Base-by-base conservation (phyloP, 176 grass and related monocot species). In the Canna indica region DNA sequence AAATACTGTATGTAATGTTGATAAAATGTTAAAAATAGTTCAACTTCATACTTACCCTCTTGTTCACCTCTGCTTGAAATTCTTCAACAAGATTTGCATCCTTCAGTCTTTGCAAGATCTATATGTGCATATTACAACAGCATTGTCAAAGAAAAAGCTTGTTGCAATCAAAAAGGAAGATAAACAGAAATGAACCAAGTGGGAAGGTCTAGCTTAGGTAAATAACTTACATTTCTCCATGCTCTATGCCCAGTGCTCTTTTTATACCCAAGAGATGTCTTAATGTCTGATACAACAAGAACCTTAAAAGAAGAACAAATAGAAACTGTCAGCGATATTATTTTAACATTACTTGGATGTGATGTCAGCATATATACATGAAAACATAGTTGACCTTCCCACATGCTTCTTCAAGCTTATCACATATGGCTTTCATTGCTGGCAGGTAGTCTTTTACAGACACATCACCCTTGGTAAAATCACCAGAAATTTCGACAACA, bases 381-480 rank as follows among this genome's bases (percentile, higher is more conserved):
- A 33, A 44, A 31, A 44, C 17, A 29, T 33, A 75, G 27, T 68
- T 77, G 57, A 95, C 86, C 94, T 97, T 92, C 81, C 78, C 94
- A 26, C 81, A 85, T 57, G 83, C 86, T 85, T 85, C 52, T 82
- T 92, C 94, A 54, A 97, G 94, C 73, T 92, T 92, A 69, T 90
- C 86, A 73, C 94, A 97, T 81, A 97, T 83, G n/a, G 82, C 86
- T 81, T 92, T 89, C 86, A 97, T 97, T 80, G 79, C 89, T 73
- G 94, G 94, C 73, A 91, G 77, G 75, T 76, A 88, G 76, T 97
- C 82, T 72, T 87, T 87, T 80, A 97, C 56, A 24, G 79, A 85
- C 67, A 90, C 44, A 72, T 90, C 94, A 53, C 81, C 83, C 69
- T 85, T 87, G 47, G 53, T 47, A 71, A 73, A 76, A 78, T 70